Conservation (phyloP, 106 monocot genomes). For the Agapanthus africanus region DNA sequence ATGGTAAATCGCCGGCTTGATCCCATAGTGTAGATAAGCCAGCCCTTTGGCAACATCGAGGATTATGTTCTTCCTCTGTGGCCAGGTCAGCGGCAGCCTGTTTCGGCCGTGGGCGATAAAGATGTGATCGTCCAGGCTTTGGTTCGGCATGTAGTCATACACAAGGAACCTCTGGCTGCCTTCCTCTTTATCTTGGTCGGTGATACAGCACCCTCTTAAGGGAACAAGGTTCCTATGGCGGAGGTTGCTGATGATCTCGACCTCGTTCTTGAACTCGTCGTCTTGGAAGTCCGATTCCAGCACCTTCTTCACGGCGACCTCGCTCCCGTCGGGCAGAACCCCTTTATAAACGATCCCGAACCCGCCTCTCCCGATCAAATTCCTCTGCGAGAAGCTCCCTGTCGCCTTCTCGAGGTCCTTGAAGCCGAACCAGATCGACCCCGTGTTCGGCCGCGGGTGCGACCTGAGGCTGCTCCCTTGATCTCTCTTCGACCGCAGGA, state of each 20-base stretch:
- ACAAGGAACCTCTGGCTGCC: conserved; percentile 56
- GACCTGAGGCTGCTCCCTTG: not conserved
- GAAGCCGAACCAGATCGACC: conserved; percentile 47
- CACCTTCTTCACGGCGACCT: conserved; percentile 62
- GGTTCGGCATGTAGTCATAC: conserved; percentile 76
- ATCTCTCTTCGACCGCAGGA: too few species aligned
- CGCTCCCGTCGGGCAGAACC: conserved; percentile 39
- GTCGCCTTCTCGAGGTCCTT: conserved; percentile 52
- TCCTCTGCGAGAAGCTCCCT: conserved; percentile 33
- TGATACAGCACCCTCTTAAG: conserved; percentile 70
- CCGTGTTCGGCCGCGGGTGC: conserved; percentile 51
- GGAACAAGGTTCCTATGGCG: conserved; percentile 77
- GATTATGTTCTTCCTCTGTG: conserved; percentile 62
- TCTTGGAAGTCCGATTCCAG: conserved; percentile 49
- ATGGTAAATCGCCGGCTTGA: conserved; percentile 76
- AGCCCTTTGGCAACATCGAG: conserved; percentile 71
- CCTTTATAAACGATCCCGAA: conserved; percentile 72
- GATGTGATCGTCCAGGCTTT: conserved; percentile 49
- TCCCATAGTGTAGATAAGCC: conserved; percentile 64
- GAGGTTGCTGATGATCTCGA: conserved; percentile 68
- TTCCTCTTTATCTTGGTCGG: conserved; percentile 36
- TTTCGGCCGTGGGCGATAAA: conserved; percentile 8
- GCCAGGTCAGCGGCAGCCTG: conserved; percentile 35
- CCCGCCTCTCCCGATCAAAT: conserved; percentile 61
- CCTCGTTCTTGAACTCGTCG: conserved; percentile 76